A percentile compares a stretch with the other conserved stretches of the same genome.
These are phyloP conservation scores for Oryza coarctata DNA, from an alignment of 176 grass and related monocot genomes.

Conservation along the genomic window DNA sequence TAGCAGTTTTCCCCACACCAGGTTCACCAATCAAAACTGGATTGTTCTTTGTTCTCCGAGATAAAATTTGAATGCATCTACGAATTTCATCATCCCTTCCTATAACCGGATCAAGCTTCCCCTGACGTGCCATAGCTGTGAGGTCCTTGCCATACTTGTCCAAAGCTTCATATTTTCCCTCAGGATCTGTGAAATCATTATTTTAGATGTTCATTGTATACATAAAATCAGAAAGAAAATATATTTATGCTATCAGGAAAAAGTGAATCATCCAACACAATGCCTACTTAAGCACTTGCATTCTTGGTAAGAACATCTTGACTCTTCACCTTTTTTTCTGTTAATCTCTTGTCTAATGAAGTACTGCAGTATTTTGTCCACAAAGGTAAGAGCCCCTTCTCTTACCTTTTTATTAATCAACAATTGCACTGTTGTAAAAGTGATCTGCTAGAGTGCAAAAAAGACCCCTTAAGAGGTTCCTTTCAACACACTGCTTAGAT, in stretches of 20 bases:
- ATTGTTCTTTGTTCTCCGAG: constrained; percentile 97
- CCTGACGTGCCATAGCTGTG: constrained; percentile 89
- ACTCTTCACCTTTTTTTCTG: not conserved
- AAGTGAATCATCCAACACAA: not conserved
- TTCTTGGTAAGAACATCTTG: not conserved
- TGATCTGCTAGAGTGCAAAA: not conserved
- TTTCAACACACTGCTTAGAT: not conserved
- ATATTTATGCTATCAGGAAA: not conserved
- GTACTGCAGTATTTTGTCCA: not conserved
- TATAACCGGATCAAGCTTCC: constrained; percentile 98
- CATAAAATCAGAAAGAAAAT: not conserved
- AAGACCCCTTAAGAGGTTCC: not conserved
- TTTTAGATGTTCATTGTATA: not conserved
- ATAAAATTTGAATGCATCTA: constrained; percentile 98
- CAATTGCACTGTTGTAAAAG: not conserved
- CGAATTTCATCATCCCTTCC: constrained; percentile 98
- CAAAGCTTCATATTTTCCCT: constrained; percentile 95
- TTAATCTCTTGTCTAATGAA: not conserved
- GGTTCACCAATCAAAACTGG: constrained; percentile 99
- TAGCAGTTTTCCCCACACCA: constrained; percentile 97
- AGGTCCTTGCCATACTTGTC: constrained; percentile 98
- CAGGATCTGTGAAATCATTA: constrained; percentile 56
- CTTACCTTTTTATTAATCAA: not conserved
- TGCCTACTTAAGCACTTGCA: not conserved
- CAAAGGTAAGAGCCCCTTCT: not conserved